Conservation (phyloP, 140 eudicot species). For the Eryngium alpinum region DNA sequence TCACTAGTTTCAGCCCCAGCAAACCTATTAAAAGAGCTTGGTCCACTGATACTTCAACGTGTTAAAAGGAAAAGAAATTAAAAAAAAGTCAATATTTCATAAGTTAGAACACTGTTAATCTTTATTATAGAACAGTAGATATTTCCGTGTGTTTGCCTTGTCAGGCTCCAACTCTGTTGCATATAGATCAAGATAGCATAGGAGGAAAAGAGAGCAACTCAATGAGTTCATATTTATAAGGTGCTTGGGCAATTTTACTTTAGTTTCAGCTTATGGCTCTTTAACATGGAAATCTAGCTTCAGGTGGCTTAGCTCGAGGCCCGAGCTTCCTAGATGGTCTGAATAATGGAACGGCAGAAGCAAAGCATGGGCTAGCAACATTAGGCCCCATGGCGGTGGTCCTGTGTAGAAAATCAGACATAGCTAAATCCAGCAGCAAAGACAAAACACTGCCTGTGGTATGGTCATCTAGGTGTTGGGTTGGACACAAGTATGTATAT, state of each 20-base stretch:
- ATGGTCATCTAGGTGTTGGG: no score
- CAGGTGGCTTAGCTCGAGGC: not conserved
- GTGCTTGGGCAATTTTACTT: not conserved
- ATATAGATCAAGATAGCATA: not conserved
- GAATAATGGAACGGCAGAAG: not conserved
- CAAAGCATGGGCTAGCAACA: not conserved
- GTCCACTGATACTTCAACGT: not conserved
- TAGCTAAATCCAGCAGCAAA: not conserved
- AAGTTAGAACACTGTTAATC: not conserved
- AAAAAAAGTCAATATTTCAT: not conserved
- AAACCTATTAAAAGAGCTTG: not conserved
- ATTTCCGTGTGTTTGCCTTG: not conserved
- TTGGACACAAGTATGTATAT: no score
- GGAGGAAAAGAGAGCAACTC: not conserved
- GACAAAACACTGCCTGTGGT: no score
- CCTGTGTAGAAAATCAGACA: not conserved
- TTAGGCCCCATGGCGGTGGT: not conserved
- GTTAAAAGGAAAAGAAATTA: not conserved
- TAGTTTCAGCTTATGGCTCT: slow-evolving; percentile 1
- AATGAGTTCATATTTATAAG: not conserved
- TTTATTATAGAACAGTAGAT: not conserved
- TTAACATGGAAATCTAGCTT: not conserved
- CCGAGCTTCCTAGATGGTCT: not conserved
- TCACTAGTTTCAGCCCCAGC: not conserved
- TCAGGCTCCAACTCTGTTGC: not conserved